Evolutionary conservation across 495 filamentous ascomycete species (phyloP).

Genomic region (Astrothelium macrocarpum): DNA sequence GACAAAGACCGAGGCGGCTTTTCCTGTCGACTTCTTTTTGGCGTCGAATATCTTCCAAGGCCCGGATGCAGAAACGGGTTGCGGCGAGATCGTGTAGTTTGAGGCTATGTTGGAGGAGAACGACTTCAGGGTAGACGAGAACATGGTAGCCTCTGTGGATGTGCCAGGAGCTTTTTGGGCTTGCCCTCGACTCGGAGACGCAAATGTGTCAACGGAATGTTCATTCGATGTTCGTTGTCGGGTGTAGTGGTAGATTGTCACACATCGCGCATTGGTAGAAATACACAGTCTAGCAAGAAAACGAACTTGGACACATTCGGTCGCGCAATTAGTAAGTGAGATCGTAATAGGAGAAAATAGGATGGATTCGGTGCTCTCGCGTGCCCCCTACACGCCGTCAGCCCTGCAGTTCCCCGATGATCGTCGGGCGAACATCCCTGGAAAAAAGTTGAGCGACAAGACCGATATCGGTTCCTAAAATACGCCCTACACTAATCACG

Average conservation of each 20-base stretch:
- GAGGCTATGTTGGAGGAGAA: constrained; percentile 83
- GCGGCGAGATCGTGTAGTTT: constrained; percentile 71
- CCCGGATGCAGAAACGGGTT: constrained; percentile 62
- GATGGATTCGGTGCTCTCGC: background rate
- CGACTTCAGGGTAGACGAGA: constrained; percentile 82
- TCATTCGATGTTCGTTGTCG: background rate
- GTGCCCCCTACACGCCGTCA: constrained; percentile 13
- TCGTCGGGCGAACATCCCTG: constrained; percentile 15
- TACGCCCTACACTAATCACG: background rate
- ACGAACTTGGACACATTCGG: no score
- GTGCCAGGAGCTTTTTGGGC: background rate
- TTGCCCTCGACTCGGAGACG: background rate
- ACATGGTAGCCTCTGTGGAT: constrained; percentile 48
- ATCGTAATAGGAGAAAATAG: no score
- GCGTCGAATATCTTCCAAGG: constrained; percentile 97
- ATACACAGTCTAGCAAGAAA: no score
- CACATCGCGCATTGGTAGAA: no score
- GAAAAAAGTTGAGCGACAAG: background rate
- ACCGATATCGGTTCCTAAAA: background rate
- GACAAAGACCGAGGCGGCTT: constrained; percentile 82
- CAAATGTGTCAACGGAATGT: background rate
- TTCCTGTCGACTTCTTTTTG: constrained; percentile 87
- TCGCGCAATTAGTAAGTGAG: no score
- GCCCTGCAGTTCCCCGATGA: constrained; percentile 27
- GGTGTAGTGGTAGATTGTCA: no score